phyloP scores from a whole-genome alignment of 2,329 filamentous ascomycete species.

The Microsporum canis region DNA sequence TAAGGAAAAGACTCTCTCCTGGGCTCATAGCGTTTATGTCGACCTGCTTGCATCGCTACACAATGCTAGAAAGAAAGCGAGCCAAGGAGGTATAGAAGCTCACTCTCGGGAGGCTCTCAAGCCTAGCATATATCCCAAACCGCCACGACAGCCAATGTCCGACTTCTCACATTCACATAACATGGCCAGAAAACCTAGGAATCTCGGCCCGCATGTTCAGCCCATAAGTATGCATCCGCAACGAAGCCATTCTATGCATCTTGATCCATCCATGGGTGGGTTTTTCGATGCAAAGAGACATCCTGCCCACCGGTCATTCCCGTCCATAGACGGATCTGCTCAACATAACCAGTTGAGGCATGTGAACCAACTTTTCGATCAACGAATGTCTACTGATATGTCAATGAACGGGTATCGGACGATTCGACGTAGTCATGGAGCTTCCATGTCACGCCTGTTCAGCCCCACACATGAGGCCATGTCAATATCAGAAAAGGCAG shows the following conservation, averaged over 20 bases:
- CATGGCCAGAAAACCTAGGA: neutral
- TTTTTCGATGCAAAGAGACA: constrained; percentile 11
- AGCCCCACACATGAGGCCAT: constrained; percentile 24
- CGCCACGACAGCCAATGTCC: constrained; percentile 46
- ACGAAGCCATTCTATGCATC: constrained; percentile 1
- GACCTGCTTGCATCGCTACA: constrained; percentile 57
- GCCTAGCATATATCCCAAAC: constrained; percentile 51
- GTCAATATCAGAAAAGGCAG: constrained; percentile 47
- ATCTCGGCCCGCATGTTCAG: constrained; percentile 2
- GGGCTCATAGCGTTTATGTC: constrained; percentile 62
- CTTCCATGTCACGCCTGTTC: constrained; percentile 26
- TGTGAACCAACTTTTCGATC: constrained; percentile 10
- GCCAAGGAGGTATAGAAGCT: constrained; percentile 32
- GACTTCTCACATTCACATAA: constrained; percentile 13
- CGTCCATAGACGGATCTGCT: constrained; percentile 12
- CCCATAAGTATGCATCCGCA: constrained; percentile 8
- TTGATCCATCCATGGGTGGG: neutral
- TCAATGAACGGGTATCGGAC: constrained; percentile 24
- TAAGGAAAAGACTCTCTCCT: constrained; percentile 56
- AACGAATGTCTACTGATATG: constrained; percentile 20
- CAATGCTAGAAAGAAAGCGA: constrained; percentile 36
- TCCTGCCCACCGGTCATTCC: constrained; percentile 7
- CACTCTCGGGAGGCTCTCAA: constrained; percentile 37
- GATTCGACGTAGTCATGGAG: constrained; percentile 22
- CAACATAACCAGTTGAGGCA: constrained; percentile 10